Evolutionary conservation across 78 protist species (phyloP).

Genomic region (Polysphondylium violaceum): DNA sequence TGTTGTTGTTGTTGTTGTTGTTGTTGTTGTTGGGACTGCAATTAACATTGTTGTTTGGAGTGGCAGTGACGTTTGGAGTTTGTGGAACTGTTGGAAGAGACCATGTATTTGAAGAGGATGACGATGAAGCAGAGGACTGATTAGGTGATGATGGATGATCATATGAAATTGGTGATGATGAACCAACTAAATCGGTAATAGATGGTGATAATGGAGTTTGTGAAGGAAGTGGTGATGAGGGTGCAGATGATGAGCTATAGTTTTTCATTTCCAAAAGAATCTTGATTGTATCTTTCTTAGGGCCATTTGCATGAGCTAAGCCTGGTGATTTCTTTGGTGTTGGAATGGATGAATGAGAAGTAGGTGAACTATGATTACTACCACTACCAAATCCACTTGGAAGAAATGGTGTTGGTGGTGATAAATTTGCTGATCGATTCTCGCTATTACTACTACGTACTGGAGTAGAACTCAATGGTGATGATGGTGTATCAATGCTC

Average conservation of each 20-base stretch:
- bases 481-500: too few relatives aligned
- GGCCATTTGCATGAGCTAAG: too few relatives aligned
- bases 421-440: too few relatives aligned
- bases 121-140: not conserved
- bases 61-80: not conserved
- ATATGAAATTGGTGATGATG: not conserved
- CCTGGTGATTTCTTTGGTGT: too few relatives aligned
- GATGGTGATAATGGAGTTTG: not conserved
- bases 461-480: too few relatives aligned
- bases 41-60: not conserved
- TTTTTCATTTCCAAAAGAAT: slow-evolving; percentile 68
- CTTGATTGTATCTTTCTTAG: slow-evolving; percentile 40
- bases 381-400: too few relatives aligned
- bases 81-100: not conserved
- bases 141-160: not conserved
- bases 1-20: not conserved
- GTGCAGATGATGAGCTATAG: slow-evolving; percentile 35
- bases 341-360: too few relatives aligned
- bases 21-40: not conserved
- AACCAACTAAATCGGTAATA: too few relatives aligned
- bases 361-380: too few relatives aligned
- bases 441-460: too few relatives aligned
- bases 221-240: slow-evolving; percentile 36
- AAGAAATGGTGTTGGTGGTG: too few relatives aligned
- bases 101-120: not conserved